Percentiles rank a stretch among this genome's conserved stretches.
Conservation (phyloP, 192 early-diverging fungal genomes). For the Mortierella antarctica region DNA sequence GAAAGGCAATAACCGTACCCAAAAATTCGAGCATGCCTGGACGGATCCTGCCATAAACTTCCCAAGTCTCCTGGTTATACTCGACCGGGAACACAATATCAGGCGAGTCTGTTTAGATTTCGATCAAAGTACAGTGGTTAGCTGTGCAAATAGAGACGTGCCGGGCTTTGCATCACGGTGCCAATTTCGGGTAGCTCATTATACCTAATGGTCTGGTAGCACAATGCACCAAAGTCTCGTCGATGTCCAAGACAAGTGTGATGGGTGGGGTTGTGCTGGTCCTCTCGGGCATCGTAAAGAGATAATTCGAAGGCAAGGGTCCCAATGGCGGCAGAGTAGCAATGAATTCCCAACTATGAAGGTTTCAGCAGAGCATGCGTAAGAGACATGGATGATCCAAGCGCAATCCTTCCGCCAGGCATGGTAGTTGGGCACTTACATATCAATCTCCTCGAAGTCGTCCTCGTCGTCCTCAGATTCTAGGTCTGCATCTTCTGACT, state of each 20-base stretch:
- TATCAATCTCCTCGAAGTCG: slow-evolving; percentile 51
- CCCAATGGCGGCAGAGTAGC: slow-evolving; percentile 69
- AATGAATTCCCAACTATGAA: slow-evolving; percentile 61
- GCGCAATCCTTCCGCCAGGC: background rate
- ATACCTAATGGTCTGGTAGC: slow-evolving; percentile 56
- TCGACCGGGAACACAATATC: slow-evolving; percentile 74
- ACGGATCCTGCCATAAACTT: slow-evolving; percentile 76
- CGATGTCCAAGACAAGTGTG: slow-evolving; percentile 73
- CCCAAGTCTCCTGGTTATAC: slow-evolving; percentile 70
- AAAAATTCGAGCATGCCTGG: slow-evolving; percentile 73
- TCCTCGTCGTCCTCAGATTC: slow-evolving; percentile 55
- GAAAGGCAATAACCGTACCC: slow-evolving; percentile 16
- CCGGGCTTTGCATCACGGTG: no score
- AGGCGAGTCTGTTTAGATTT: slow-evolving; percentile 58
- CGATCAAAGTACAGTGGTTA: background rate
- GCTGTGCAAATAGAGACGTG: background rate
- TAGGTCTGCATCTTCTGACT: slow-evolving; percentile 46
- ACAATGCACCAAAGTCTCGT: slow-evolving; percentile 81
- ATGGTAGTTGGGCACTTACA: slow-evolving; percentile 14
- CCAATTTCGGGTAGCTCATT: background rate
- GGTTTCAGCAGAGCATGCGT: background rate
- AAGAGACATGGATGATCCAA: background rate
- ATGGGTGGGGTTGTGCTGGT: slow-evolving; percentile 70
- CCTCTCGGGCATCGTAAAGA: slow-evolving; percentile 68
- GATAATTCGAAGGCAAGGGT: slow-evolving; percentile 60